Evolutionary conservation across 2,329 filamentous ascomycete genomes (phyloP).

Genomic region (Onygena corvina): DNA sequence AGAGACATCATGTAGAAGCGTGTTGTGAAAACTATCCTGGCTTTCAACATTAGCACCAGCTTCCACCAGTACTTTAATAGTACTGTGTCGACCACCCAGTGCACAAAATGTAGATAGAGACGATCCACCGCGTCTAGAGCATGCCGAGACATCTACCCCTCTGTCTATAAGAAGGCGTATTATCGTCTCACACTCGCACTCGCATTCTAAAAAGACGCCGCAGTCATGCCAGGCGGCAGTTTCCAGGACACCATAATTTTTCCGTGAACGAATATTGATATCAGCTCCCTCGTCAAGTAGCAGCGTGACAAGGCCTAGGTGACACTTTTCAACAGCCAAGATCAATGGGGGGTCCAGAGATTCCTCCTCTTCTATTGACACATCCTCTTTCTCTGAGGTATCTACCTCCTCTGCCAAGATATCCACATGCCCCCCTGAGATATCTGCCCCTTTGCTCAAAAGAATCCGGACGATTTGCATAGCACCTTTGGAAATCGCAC

Average conservation of each 20-base stretch:
- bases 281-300: conserved; percentile 2
- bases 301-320: background rate
- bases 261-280: background rate
- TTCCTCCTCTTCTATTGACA: background rate
- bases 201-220: background rate
- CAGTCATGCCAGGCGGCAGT: background rate
- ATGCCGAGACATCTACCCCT: background rate
- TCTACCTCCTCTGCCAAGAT: background rate
- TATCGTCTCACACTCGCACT: background rate
- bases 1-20: conserved; percentile 3
- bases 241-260: background rate
- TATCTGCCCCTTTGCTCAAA: background rate
- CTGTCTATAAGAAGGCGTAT: conserved; percentile 6
- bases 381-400: no score
- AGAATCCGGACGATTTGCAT: background rate
- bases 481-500: background rate
- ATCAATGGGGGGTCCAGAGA: background rate
- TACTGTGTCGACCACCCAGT: background rate
- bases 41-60: conserved; percentile 7
- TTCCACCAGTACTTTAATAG: conserved; percentile 6
- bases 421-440: background rate
- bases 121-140: background rate
- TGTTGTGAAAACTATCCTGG: conserved; percentile 6
- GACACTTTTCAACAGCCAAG: background rate
- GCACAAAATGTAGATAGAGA: background rate